Evolutionary conservation across 2,329 filamentous ascomycete species (phyloP), one percentile per base, ranked within the genome.

Genomic region (Stylonectria norvegica): DNA sequence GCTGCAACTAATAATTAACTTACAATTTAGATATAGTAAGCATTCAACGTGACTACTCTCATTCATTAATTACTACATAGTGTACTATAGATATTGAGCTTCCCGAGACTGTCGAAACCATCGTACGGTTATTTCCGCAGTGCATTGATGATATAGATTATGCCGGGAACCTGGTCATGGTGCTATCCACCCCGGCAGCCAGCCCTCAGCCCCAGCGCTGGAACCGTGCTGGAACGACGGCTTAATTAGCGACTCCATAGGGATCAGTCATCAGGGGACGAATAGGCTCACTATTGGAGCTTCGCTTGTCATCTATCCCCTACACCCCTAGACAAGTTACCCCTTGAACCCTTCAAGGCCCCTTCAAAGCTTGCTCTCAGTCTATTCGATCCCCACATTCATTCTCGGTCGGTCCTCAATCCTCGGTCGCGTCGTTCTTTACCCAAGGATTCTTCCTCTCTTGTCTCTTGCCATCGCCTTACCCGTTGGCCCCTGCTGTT

Each of bases 281-380:
- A 43, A 46, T 46, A 46, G 43, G 34, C 40, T 46, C 36, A 40
- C 37, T 33, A 12, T 23, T 20, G 36, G 36, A 23, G 36, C 33
- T 15, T 37, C 32, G 27, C 38, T 35, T 23, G 33, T 29, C 37
- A 18, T 42, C 35, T n/a, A n/a, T n/a, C n/a, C n/a, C n/a, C n/a
- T n/a, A n/a, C n/a, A n/a, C 43, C 42, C 43, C 35, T 41, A 41
- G 38, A 42, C 30, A 41, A 38, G 28, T 36, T 28, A 27, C 50
- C 53, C 53, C 49, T 56, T 48, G 48, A 57, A 55, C n/a, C n/a
- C 42, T 49, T 45, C 45, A 30, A 37, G 35, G 45, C 18, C 35
- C 40, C n/a, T n/a, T n/a, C n/a, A n/a, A 40, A 50, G 38, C 25
- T 43, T 16, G 9, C 15, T 43, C 36, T 30, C 40, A 37, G 40